Conservation (phyloP, 805 yeast genomes). For the Zygotorulaspora florentina region DNA sequence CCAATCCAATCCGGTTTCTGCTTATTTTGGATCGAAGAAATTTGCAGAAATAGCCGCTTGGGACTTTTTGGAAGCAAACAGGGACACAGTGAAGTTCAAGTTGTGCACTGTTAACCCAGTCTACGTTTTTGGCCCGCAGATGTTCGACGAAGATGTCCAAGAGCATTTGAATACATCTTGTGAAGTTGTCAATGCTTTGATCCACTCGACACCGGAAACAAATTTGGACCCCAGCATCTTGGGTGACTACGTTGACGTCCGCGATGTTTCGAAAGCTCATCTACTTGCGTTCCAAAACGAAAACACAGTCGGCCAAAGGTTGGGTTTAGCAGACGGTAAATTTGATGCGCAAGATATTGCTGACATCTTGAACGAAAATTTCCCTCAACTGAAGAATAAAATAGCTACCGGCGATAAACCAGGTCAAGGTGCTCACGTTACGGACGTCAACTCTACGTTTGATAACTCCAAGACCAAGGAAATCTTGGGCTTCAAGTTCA, state of each 20-base stretch:
- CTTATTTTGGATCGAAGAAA: constrained; percentile 43
- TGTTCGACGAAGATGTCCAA: constrained; percentile 36
- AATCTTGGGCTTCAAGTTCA: constrained; percentile 23
- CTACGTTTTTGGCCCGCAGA: constrained; percentile 48
- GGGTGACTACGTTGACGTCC: constrained; percentile 49
- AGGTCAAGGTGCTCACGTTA: constrained; percentile 1
- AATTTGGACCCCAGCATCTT: constrained; percentile 11
- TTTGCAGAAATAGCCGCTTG: constrained; percentile 53
- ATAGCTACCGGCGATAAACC: constrained; percentile 41
- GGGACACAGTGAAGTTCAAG: constrained; percentile 33
- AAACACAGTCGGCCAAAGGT: constrained; percentile 30
- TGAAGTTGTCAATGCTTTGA: not conserved
- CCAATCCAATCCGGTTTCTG: constrained; percentile 21
- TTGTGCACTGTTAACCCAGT: constrained; percentile 41
- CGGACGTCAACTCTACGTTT: constrained; percentile 2
- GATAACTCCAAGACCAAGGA: constrained; percentile 22
- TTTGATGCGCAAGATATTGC: constrained; percentile 13
- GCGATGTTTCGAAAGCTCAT: constrained; percentile 55
- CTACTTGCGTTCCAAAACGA: constrained; percentile 40
- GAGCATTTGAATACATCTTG: constrained; percentile 35
- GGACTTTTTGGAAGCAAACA: constrained; percentile 40
- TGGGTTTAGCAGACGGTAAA: constrained; percentile 11
- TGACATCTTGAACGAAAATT: constrained; percentile 33
- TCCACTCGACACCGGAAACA: not conserved
- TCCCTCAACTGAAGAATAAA: constrained; percentile 43